Base-by-base conservation (phyloP, 2,329 filamentous ascomycete genomes). In the Emmonsiellopsis sp. region DNA sequence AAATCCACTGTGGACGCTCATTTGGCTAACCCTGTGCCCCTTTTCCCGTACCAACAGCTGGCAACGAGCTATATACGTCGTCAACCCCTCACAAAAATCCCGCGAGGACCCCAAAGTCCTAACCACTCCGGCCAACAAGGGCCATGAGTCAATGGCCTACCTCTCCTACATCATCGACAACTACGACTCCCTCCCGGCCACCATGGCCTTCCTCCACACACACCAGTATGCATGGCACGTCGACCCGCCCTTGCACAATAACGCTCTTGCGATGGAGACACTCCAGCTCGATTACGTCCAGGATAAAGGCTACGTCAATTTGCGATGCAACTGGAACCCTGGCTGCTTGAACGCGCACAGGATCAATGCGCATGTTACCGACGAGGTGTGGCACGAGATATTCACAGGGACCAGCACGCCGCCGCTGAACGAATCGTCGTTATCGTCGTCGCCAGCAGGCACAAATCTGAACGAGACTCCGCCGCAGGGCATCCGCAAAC, bases 121-220 rank as follows among this genome's bases (percentile, higher is more conserved):
- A 36, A 58, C 54, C 5, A 58, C 57, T 32, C 59, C 62, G 1
- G 36, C 52, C 33, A 79, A 78, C 59, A 78, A 78, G 59, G 77
- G 77, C 34, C 72, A 72, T 53, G 77, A 80, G 65, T 72, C 76
- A 36, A 79, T 79, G 75, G 74, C 75, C 21, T 78, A 78, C 60
- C 67, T 79, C 11, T 78, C 56, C 39, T 74, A 77, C 67, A 70
- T 79, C 54, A 76, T 78, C 61, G 72, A 76, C 58, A 68, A 70
- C 57, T 79, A 79, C 69, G 68, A 75, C 61, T 53, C 57, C 37
- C 68, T 78, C 3, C 75, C 77, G 4, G 61, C 65, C 7, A 70
- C 67, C 54, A 62, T 75, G 51, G 65, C 76, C 55, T 80, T 79
- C 63, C 61, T 77, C 51, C 77, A 68, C 55, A 53, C 64, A 7